phyloP scores from a whole-genome alignment of 179 eudicot species.

The Kewa caespitosa region DNA sequence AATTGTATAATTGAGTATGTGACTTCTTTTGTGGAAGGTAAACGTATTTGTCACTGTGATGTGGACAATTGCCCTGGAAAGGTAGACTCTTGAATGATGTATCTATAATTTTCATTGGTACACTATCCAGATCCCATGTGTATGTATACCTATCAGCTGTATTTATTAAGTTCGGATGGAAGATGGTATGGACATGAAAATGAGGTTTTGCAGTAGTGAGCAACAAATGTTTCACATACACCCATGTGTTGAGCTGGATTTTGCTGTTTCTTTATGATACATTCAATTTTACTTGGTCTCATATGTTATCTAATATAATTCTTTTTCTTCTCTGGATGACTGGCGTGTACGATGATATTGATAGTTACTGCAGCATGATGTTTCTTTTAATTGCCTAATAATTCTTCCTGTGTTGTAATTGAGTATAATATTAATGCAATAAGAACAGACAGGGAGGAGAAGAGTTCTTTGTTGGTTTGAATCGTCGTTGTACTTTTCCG shows the following conservation, averaged over 20 bases:
- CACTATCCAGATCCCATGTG: no score
- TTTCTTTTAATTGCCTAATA: not conserved
- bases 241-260: not conserved
- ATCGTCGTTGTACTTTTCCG: not conserved
- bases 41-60: not conserved
- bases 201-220: no score
- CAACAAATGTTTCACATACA: no score
- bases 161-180: not conserved
- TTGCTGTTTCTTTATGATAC: not conserved
- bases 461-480: not conserved
- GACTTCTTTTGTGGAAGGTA: not conserved
- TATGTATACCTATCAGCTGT: not conserved
- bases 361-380: not conserved
- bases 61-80: not conserved
- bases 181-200: not conserved
- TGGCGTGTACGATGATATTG: not conserved
- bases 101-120: not conserved
- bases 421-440: no score
- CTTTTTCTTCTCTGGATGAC: not conserved
- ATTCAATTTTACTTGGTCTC: not conserved
- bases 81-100: not conserved
- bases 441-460: not conserved
- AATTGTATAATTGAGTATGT: not conserved
- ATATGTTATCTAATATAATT: not conserved
- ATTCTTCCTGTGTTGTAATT: not conserved